Conservation (phyloP, 768 basidiomycete genomes). For the Amanita pseudoporphyria region DNA sequence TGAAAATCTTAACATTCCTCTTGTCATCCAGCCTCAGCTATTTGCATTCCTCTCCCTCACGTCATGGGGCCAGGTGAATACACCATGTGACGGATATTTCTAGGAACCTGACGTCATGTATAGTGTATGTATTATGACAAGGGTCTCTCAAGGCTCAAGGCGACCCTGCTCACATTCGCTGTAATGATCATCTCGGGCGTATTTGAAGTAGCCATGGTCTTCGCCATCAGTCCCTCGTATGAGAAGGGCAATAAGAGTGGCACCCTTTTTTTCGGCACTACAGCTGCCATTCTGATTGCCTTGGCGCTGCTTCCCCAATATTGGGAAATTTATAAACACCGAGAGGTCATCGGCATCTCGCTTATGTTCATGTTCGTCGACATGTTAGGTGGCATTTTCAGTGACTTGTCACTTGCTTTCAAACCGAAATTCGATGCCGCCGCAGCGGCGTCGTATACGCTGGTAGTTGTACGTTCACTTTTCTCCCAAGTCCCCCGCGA, state of each 20-base stretch:
- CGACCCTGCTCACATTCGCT: conserved; percentile 25
- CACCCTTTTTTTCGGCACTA: conserved; percentile 51
- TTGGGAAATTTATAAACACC: conserved; percentile 59
- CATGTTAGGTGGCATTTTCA: conserved; percentile 61
- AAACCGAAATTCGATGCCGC: conserved; percentile 52
- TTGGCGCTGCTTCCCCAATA: conserved; percentile 52
- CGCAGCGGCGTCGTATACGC: conserved; percentile 50
- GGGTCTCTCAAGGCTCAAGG: conserved; percentile 25
- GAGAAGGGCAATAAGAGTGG: conserved; percentile 20
- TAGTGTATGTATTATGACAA: conserved; percentile 62
- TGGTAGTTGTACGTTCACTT: conserved; percentile 43
- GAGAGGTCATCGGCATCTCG: conserved; percentile 60
- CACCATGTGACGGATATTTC: background rate
- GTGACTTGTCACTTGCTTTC: conserved; percentile 59
- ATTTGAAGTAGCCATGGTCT: conserved; percentile 51
- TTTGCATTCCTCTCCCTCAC: conserved; percentile 52
- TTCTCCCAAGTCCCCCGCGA: too few relatives aligned
- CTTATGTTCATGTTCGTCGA: conserved; percentile 63
- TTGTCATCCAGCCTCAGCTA: conserved; percentile 58
- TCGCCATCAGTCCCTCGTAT: conserved; percentile 40
- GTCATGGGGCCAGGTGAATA: conserved; percentile 56
- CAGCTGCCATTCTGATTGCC: conserved; percentile 48
- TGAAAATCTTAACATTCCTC: conserved; percentile 60
- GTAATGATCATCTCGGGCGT: conserved; percentile 39
- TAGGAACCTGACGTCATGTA: background rate